These are phyloP conservation scores for Salix arbutifolia DNA, from an alignment of 345 rosid genomes.

Conservation along the genomic window DNA sequence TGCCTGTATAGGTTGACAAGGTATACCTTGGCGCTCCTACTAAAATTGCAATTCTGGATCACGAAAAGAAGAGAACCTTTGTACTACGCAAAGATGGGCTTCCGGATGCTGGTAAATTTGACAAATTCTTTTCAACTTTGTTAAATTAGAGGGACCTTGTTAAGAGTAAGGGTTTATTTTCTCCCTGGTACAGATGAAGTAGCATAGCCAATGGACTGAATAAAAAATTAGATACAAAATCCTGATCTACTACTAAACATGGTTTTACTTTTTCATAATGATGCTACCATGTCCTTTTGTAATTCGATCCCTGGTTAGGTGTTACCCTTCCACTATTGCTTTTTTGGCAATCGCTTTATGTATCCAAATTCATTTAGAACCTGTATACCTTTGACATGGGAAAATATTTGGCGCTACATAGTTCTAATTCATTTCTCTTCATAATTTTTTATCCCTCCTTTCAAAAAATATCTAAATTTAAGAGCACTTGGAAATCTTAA, in stretches of 20 bases:
- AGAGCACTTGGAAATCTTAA: background rate
- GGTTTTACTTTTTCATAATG: background rate
- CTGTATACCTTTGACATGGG: background rate
- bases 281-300: background rate
- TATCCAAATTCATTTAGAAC: background rate
- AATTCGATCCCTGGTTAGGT: background rate
- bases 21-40: slow-evolving; percentile 36
- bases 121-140: background rate
- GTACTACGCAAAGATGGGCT: slow-evolving; percentile 93
- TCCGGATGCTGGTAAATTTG: slow-evolving; percentile 84
- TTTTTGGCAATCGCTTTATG: too few relatives aligned
- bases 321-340: background rate
- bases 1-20: slow-evolving; percentile 18
- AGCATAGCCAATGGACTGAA: background rate
- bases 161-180: background rate
- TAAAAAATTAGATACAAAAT: background rate
- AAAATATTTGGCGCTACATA: background rate
- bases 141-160: background rate
- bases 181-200: background rate
- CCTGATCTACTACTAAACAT: background rate
- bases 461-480: background rate
- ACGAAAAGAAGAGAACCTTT: slow-evolving; percentile 91
- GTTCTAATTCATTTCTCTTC: background rate
- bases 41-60: slow-evolving; percentile 90
- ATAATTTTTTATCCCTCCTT: background rate